Evolutionary conservation across 148 eudicot genomes (phyloP).

Genomic region (Diospyros kaki): DNA sequence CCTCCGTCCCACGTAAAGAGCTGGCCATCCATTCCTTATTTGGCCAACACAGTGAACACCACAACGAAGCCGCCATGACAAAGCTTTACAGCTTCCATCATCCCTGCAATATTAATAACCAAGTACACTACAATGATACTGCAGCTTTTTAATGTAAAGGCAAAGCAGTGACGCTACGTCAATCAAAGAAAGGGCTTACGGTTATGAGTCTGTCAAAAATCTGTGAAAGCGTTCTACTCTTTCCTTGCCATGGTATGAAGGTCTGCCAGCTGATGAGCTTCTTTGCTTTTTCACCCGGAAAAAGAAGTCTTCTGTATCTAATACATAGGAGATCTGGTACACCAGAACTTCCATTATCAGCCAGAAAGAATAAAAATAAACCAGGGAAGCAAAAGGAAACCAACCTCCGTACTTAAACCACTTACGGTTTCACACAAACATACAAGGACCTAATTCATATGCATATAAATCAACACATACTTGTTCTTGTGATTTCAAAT

Average conservation of each 20-base stretch:
- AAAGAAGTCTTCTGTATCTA: conserved; percentile 80
- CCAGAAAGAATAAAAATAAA: neutral
- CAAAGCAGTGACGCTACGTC: neutral
- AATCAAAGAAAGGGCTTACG: conserved; percentile 1
- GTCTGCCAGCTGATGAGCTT: conserved; percentile 19
- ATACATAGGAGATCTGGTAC: conserved; percentile 73
- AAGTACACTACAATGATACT: neutral
- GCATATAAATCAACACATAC: neutral
- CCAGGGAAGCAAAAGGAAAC: neutral
- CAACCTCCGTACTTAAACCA: too few relatives aligned
- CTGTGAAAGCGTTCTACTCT: conserved; percentile 47
- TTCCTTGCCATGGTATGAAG: conserved; percentile 24
- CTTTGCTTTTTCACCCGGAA: conserved; percentile 41
- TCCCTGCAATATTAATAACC: conserved; percentile 10
- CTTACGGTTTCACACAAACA: neutral
- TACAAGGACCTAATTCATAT: neutral
- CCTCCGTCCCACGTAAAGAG: neutral
- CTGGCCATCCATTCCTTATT: conserved; percentile 9
- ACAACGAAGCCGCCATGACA: neutral
- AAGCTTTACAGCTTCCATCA: conserved; percentile 17
- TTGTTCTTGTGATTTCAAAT: neutral
- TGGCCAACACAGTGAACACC: conserved; percentile 11
- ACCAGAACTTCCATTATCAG: conserved; percentile 2
- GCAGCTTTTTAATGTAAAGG: neutral
- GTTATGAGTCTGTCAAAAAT: conserved; percentile 32